Evolutionary conservation across 495 filamentous ascomycete species (phyloP).

Genomic region (Penicillium bialowiezense): DNA sequence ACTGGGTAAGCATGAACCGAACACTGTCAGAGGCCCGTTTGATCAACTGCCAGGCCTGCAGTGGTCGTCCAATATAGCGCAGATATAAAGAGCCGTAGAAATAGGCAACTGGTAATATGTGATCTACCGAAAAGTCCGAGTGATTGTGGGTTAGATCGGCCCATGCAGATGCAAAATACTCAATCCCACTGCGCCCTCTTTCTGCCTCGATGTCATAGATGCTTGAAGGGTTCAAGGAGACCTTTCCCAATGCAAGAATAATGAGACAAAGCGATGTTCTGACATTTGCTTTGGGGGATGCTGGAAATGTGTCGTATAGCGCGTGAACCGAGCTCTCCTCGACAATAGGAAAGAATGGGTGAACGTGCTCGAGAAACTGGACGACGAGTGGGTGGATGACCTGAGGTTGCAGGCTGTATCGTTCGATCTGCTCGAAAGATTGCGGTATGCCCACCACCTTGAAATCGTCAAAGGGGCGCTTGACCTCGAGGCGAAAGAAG

Average conservation of each 20-base stretch:
- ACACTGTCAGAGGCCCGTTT: constrained; percentile 9
- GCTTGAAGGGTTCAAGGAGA: constrained; percentile 1
- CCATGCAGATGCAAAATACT: constrained; percentile 18
- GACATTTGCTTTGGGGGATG: constrained; percentile 2
- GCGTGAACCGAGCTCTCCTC: constrained; percentile 5
- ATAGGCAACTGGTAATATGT: constrained; percentile 10
- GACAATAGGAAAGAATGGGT: constrained; percentile 15
- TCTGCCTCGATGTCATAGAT: constrained; percentile 13
- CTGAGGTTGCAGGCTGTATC: not conserved
- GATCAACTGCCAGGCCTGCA: constrained; percentile 15
- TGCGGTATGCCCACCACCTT: not conserved
- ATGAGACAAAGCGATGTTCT: constrained; percentile 12
- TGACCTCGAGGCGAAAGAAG: constrained; percentile 13
- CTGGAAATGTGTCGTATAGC: constrained; percentile 12
- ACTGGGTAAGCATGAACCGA: constrained; percentile 14
- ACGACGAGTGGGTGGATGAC: not conserved
- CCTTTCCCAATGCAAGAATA: constrained; percentile 14
- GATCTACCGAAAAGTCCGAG: constrained; percentile 3
- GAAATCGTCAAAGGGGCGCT: constrained; percentile 5
- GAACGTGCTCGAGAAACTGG: constrained; percentile 13
- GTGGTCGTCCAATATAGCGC: constrained; percentile 14
- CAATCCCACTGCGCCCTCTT: constrained; percentile 4
- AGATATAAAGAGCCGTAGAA: constrained; percentile 20
- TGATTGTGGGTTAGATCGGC: constrained; percentile 2
- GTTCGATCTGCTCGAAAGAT: constrained; percentile 1